Evolutionary conservation across 2,329 filamentous ascomycete species (phyloP).

Genomic region (Apiospora marii): DNA sequence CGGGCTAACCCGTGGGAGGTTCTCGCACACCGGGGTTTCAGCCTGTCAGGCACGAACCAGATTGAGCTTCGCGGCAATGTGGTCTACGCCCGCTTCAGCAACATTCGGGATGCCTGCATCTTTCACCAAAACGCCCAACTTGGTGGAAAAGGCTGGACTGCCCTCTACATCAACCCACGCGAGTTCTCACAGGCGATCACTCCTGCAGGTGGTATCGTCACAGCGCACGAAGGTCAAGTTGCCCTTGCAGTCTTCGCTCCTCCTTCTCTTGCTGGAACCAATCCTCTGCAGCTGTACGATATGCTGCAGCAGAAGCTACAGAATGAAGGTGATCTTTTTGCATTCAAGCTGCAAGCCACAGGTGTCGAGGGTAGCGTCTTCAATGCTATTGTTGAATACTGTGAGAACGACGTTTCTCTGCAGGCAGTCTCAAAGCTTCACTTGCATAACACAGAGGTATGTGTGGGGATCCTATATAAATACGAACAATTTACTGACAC

Average conservation of each 20-base stretch:
- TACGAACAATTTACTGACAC: slow-evolving; percentile 22
- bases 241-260: slow-evolving; percentile 55
- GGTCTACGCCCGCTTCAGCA: slow-evolving; percentile 64
- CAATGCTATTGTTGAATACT: slow-evolving; percentile 61
- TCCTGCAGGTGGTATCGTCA: slow-evolving; percentile 39
- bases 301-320: slow-evolving; percentile 52
- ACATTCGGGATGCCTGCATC: slow-evolving; percentile 66
- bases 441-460: slow-evolving; percentile 34
- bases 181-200: slow-evolving; percentile 49
- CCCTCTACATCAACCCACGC: slow-evolving; percentile 52
- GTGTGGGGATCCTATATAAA: not conserved
- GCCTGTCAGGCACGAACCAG: slow-evolving; percentile 48
- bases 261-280: slow-evolving; percentile 28
- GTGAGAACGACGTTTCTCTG: slow-evolving; percentile 54
- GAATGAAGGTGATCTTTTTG: slow-evolving; percentile 59
- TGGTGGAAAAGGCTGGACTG: slow-evolving; percentile 53
- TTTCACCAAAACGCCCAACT: slow-evolving; percentile 56
- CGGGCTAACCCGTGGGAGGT: not conserved
- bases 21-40: slow-evolving; percentile 51
- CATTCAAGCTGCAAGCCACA: slow-evolving; percentile 52
- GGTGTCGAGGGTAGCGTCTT: slow-evolving; percentile 53
- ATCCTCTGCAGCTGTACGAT: slow-evolving; percentile 44
- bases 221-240: slow-evolving; percentile 64
- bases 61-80: slow-evolving; percentile 48
- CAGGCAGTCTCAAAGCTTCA: slow-evolving; percentile 51